phyloP scores from a whole-genome alignment of 805 yeast species.

The Barnettozyma siamensis region DNA sequence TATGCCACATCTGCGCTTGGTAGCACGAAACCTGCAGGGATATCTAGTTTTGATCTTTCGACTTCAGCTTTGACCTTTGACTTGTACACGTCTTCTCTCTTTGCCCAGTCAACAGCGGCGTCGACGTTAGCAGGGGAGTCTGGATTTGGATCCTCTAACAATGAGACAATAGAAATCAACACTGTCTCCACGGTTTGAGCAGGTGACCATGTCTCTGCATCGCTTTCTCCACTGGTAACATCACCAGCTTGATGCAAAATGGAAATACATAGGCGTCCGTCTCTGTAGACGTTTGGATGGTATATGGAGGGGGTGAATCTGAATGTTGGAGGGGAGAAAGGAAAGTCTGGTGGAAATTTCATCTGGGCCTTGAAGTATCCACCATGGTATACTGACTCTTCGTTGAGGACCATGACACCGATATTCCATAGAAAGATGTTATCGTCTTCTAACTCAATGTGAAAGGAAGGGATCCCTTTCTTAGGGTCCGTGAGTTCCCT shows the following conservation, averaged over 20 bases:
- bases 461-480: conserved; percentile 68
- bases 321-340: conserved; percentile 88
- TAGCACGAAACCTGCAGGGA: conserved; percentile 80
- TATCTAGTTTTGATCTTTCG: conserved; percentile 74
- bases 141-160: conserved; percentile 90
- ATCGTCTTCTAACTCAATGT: conserved; percentile 61
- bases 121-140: conserved; percentile 94
- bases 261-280: conserved; percentile 89
- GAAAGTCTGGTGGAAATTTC: conserved; percentile 89
- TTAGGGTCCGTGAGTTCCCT: conserved; percentile 91
- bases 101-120: conserved; percentile 88
- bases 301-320: conserved; percentile 89
- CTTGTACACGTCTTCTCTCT: conserved; percentile 69
- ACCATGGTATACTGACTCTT: conserved; percentile 88
- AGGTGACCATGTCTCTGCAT: conserved; percentile 90
- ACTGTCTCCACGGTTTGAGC: conserved; percentile 92
- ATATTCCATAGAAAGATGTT: conserved; percentile 69
- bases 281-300: conserved; percentile 93
- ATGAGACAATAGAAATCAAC: conserved; percentile 80
- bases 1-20: conserved; percentile 65
- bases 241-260: conserved; percentile 91
- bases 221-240: conserved; percentile 85
- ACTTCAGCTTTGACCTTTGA: conserved; percentile 76
- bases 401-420: conserved; percentile 87
- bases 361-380: conserved; percentile 93